Conservation (phyloP, 192 early-diverging fungal species). For the Dissophora globulifera region DNA sequence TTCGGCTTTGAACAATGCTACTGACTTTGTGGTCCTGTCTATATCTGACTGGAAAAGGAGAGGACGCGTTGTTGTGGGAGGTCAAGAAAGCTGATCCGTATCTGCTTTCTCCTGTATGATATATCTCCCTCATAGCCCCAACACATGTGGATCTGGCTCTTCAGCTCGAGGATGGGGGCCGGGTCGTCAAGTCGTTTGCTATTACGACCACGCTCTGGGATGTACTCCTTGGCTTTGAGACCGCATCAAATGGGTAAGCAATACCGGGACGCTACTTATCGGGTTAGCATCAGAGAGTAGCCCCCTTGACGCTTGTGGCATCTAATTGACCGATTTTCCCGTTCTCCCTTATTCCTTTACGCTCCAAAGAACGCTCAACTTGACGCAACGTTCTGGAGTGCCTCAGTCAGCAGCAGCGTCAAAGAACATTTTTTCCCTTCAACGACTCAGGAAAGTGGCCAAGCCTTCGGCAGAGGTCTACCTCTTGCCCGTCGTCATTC, state of each 20-base stretch:
- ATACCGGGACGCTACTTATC: too few relatives aligned
- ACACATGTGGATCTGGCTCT: slow-evolving; percentile 72
- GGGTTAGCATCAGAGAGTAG: too few relatives aligned
- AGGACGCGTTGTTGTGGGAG: too few relatives aligned
- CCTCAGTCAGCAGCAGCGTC: slow-evolving; percentile 32
- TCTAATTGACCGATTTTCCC: too few relatives aligned
- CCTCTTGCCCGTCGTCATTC: slow-evolving; percentile 69
- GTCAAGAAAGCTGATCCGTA: slow-evolving; percentile 1
- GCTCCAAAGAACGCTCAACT: slow-evolving; percentile 59
- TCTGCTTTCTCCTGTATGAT: background rate
- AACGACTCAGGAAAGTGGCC: slow-evolving; percentile 41
- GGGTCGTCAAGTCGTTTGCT: slow-evolving; percentile 72
- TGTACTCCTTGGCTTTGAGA: slow-evolving; percentile 69
- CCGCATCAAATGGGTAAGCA: slow-evolving; percentile 53
- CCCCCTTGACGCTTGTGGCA: too few relatives aligned
- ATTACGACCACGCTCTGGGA: slow-evolving; percentile 75
- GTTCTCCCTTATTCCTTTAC: too few relatives aligned
- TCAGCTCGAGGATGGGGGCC: slow-evolving; percentile 74
- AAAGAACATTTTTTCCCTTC: slow-evolving; percentile 42
- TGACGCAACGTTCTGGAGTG: slow-evolving; percentile 60
- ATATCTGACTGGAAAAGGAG: too few relatives aligned
- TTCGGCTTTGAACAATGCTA: too few relatives aligned
- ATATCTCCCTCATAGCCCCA: slow-evolving; percentile 26
- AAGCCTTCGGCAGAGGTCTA: slow-evolving; percentile 58
- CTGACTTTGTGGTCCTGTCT: too few relatives aligned